Conservation (phyloP, 2,329 filamentous ascomycete genomes). For the Paecilomyces sp. region DNA sequence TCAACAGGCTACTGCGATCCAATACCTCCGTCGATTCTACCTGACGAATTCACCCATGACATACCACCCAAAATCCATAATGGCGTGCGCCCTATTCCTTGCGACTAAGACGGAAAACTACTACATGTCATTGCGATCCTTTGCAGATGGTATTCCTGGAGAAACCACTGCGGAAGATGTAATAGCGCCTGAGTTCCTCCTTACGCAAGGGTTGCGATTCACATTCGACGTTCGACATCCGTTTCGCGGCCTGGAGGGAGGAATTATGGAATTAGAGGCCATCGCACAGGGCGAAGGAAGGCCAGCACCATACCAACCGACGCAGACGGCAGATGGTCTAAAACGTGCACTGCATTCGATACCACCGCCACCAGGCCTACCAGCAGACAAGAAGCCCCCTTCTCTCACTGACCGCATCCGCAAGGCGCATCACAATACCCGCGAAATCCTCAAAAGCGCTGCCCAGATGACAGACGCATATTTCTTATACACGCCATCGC, state of each 20-base stretch:
- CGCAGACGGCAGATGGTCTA: conserved; percentile 23
- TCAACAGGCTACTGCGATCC: conserved; percentile 65
- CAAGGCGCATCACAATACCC: conserved; percentile 64
- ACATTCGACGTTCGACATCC: conserved; percentile 91
- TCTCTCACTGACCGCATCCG: conserved; percentile 42
- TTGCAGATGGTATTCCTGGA: conserved; percentile 62
- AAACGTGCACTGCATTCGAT: conserved; percentile 22
- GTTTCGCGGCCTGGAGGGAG: conserved; percentile 78
- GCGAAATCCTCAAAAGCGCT: conserved; percentile 67
- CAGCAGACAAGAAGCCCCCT: conserved; percentile 9
- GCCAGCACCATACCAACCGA: conserved; percentile 19
- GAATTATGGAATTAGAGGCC: conserved; percentile 71
- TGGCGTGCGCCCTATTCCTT: conserved; percentile 86
- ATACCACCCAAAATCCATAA: conserved; percentile 82
- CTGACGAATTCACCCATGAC: conserved; percentile 94
- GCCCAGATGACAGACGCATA: conserved; percentile 90
- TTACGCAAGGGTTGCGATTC: conserved; percentile 88
- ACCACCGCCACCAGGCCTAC: conserved; percentile 14
- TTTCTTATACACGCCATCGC: conserved; percentile 89
- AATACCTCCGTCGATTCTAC: conserved; percentile 92
- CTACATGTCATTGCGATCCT: conserved; percentile 60
- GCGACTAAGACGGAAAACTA: conserved; percentile 87
- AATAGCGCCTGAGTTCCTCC: conserved; percentile 82
- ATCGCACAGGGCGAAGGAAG: conserved; percentile 54
- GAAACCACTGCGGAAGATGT: conserved; percentile 73